These are phyloP conservation scores for Rhizopogon vinicolor DNA, from an alignment of 768 basidiomycete species.

Conservation along the genomic window DNA sequence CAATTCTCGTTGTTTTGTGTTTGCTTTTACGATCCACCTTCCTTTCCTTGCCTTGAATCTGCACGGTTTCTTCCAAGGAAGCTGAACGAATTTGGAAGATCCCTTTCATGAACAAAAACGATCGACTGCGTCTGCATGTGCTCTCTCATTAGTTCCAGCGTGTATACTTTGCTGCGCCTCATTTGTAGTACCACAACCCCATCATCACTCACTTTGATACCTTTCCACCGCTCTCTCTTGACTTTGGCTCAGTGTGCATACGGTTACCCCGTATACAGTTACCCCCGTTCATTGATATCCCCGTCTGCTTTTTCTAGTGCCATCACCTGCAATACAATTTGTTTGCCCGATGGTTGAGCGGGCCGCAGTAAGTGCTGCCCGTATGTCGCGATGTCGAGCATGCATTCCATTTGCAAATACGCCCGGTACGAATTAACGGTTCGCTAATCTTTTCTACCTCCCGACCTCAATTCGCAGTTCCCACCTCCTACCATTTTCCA, in stretches of 20 bases:
- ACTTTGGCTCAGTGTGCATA: slow-evolving; percentile 24
- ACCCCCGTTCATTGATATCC: slow-evolving; percentile 32
- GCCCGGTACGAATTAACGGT: too few relatives aligned
- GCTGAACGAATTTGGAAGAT: slow-evolving; percentile 31
- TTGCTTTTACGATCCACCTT: slow-evolving; percentile 28
- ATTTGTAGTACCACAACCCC: slow-evolving; percentile 32
- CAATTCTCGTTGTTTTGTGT: slow-evolving; percentile 17
- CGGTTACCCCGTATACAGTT: slow-evolving; percentile 34
- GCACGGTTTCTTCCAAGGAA: slow-evolving; percentile 22
- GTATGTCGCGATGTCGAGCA: too few relatives aligned
- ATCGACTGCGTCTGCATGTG: slow-evolving; percentile 30
- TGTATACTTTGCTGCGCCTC: slow-evolving; percentile 31
- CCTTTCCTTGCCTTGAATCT: slow-evolving; percentile 17
- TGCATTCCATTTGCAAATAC: too few relatives aligned
- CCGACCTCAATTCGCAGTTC: too few relatives aligned
- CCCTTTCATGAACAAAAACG: slow-evolving; percentile 31
- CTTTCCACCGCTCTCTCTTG: slow-evolving; percentile 14
- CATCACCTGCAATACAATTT: slow-evolving; percentile 10
- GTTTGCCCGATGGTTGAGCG: not conserved
- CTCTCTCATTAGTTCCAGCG: slow-evolving; percentile 29
- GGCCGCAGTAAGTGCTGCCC: too few relatives aligned
- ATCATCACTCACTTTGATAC: slow-evolving; percentile 30
- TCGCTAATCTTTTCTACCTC: too few relatives aligned
- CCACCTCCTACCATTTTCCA: slow-evolving; percentile 5
- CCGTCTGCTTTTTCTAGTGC: slow-evolving; percentile 10